Evolutionary conservation across 176 grass and related monocot genomes (phyloP).

Genomic region (Ananas comosus): DNA sequence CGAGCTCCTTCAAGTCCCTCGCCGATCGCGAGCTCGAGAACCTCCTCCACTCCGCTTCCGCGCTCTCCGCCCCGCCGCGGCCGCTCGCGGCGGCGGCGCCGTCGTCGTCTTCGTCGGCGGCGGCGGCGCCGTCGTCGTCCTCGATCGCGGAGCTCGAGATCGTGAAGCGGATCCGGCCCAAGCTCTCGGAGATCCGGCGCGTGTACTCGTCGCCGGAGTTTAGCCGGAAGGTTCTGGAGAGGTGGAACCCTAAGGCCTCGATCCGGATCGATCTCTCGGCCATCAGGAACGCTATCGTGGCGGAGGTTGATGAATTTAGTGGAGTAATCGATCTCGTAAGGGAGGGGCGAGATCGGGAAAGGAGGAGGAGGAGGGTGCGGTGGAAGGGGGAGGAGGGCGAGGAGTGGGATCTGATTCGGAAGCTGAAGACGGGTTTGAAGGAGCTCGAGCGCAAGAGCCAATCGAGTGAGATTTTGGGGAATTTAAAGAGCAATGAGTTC

Average conservation of each 20-base stretch:
- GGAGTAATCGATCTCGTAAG: neutral
- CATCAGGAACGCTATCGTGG: slow-evolving; percentile 42
- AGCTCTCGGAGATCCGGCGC: slow-evolving; percentile 59
- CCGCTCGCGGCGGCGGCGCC: slow-evolving; percentile 15
- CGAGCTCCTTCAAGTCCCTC: slow-evolving; percentile 36
- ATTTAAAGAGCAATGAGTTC: slow-evolving; percentile 41
- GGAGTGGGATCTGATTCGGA: slow-evolving; percentile 60
- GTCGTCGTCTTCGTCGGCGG: neutral
- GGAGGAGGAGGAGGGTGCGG: slow-evolving; percentile 14
- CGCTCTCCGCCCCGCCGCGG: slow-evolving; percentile 8
- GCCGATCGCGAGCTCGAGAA: slow-evolving; percentile 68
- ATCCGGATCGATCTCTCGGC: slow-evolving; percentile 62
- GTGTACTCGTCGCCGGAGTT: slow-evolving; percentile 44
- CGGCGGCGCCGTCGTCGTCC: slow-evolving; percentile 13
- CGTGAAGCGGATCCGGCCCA: slow-evolving; percentile 60
- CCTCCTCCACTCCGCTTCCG: slow-evolving; percentile 31
- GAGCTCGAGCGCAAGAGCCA: slow-evolving; percentile 60
- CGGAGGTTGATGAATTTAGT: slow-evolving; percentile 29
- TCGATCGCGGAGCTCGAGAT: slow-evolving; percentile 65
- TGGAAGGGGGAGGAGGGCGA: slow-evolving; percentile 19
- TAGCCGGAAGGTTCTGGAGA: slow-evolving; percentile 33
- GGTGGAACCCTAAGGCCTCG: slow-evolving; percentile 35
- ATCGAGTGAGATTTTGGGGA: slow-evolving; percentile 39
- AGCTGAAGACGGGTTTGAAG: slow-evolving; percentile 56
- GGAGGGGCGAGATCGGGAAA: neutral